Percentiles rank a stretch among this genome's conserved stretches.
These are phyloP conservation scores for Lasiodiplodia gonubiensis DNA, from an alignment of 2,329 filamentous ascomycete genomes.

Conservation along the genomic window DNA sequence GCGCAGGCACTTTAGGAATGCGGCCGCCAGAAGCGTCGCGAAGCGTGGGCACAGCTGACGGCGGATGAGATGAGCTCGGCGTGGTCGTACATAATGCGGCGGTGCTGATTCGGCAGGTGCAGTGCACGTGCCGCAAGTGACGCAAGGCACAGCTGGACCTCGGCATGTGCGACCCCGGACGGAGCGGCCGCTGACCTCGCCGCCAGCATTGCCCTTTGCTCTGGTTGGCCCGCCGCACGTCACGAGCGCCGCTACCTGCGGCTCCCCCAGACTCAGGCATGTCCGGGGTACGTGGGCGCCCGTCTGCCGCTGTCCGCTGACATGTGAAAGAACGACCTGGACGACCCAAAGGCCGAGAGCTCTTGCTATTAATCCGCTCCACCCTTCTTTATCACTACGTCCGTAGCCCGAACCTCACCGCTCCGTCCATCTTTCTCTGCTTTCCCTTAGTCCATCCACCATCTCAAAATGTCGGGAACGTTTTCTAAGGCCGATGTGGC, in stretches of 20 bases:
- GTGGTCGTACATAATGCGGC: constrained; percentile 16
- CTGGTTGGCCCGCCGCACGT: constrained; percentile 20
- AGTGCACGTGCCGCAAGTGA: constrained; percentile 11
- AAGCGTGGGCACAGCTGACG: constrained; percentile 8
- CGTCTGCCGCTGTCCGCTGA: constrained; percentile 3
- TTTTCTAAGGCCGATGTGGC: constrained; percentile 87
- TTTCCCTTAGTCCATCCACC: not conserved
- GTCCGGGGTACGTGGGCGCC: constrained; percentile 22
- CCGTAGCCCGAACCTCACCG: constrained; percentile 4
- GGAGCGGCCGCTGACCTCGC: constrained; percentile 10
- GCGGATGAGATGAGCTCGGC: not conserved
- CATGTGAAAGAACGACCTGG: constrained; percentile 26
- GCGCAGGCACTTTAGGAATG: not conserved
- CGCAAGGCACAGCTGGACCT: constrained; percentile 18
- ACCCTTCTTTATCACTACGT: constrained; percentile 23
- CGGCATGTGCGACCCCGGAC: constrained; percentile 15
- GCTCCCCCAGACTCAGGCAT: constrained; percentile 28
- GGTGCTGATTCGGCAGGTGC: constrained; percentile 11
- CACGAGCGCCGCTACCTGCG: constrained; percentile 19
- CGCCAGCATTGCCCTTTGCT: not conserved
- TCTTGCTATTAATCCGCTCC: constrained; percentile 25
- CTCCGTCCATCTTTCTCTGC: constrained; percentile 9
- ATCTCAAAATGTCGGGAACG: constrained; percentile 75
- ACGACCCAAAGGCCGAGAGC: constrained; percentile 23
- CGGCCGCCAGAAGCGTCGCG: not conserved